Conservation (phyloP, 495 filamentous ascomycete species). For the Tuber melanosporum region DNA sequence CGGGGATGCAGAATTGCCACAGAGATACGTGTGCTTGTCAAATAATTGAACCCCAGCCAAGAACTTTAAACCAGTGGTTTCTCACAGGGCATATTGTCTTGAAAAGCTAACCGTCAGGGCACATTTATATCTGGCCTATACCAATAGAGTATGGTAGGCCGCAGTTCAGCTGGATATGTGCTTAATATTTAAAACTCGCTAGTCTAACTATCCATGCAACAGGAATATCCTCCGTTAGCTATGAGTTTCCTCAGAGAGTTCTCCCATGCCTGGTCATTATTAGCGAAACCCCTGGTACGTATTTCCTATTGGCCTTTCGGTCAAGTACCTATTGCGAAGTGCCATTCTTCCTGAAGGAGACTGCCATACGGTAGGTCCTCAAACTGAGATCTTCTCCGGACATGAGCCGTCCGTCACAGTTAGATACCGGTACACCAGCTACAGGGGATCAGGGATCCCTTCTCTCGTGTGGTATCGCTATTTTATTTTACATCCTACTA, state of each 20-base stretch:
- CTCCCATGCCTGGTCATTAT: not conserved
- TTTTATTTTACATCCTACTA: not conserved
- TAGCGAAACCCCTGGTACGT: not conserved
- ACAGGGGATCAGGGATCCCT: not conserved
- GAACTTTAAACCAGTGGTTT: not conserved
- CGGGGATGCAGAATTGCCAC: not conserved
- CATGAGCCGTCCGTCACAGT: not conserved
- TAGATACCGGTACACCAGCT: not conserved
- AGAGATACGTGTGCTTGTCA: not conserved
- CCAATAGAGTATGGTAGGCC: not conserved
- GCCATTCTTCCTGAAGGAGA: not conserved
- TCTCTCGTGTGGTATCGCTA: not conserved
- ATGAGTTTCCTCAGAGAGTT: not conserved
- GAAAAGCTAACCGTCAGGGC: not conserved
- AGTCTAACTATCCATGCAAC: not conserved
- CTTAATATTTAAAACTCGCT: not conserved
- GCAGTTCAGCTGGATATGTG: not conserved
- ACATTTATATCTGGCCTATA: not conserved
- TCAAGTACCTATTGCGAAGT: not conserved
- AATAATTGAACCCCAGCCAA: not conserved
- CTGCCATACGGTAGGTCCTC: not conserved
- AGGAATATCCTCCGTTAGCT: not conserved
- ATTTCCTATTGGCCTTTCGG: not conserved
- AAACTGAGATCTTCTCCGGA: not conserved
- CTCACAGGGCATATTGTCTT: not conserved